Percentiles rank a stretch among this genome's conserved stretches.
Conservation (phyloP, 441 rosid genomes). For the Manihot esculenta region DNA sequence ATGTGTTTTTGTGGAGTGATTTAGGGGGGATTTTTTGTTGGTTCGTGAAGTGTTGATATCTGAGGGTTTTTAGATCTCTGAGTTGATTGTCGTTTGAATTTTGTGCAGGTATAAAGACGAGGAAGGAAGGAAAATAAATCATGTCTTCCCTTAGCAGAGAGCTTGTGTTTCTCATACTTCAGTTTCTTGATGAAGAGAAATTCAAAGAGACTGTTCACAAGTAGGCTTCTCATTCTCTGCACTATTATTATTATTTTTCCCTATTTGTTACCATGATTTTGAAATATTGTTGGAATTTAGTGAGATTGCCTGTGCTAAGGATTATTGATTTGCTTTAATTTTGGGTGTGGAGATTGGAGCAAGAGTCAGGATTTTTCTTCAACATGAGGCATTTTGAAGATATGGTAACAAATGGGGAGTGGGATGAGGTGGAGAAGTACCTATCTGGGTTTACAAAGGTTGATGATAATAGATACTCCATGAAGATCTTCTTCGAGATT, state of each 20-base stretch:
- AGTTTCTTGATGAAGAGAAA: slow-evolving; percentile 85
- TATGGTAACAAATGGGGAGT: slow-evolving; percentile 79
- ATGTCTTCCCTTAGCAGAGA: slow-evolving; percentile 81
- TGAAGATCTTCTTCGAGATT: slow-evolving; percentile 85
- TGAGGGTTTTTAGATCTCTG: slow-evolving; percentile 21
- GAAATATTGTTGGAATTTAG: not conserved
- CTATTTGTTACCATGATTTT: not conserved
- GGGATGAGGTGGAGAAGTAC: slow-evolving; percentile 89
- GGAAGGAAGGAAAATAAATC: not conserved
- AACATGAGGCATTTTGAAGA: slow-evolving; percentile 79
- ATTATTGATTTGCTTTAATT: slow-evolving; percentile 9
- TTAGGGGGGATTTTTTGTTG: slow-evolving; percentile 1
- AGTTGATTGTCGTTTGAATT: slow-evolving; percentile 9
- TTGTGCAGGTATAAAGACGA: slow-evolving; percentile 1
- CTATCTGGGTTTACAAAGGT: slow-evolving; percentile 80
- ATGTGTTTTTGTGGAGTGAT: not conserved
- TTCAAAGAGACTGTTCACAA: slow-evolving; percentile 70
- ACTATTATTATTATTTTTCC: not conserved
- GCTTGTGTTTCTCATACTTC: slow-evolving; percentile 79
- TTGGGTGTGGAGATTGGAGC: slow-evolving; percentile 56
- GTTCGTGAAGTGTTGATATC: not conserved
- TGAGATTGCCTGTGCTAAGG: not conserved
- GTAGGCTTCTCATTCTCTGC: slow-evolving; percentile 30
- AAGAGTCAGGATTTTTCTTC: slow-evolving; percentile 79
- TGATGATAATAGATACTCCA: slow-evolving; percentile 80